A percentile compares a stretch with the other conserved stretches of the same genome.
Conservation (phyloP, 2,329 filamentous ascomycete genomes). For the Ophiostoma sp. region DNA sequence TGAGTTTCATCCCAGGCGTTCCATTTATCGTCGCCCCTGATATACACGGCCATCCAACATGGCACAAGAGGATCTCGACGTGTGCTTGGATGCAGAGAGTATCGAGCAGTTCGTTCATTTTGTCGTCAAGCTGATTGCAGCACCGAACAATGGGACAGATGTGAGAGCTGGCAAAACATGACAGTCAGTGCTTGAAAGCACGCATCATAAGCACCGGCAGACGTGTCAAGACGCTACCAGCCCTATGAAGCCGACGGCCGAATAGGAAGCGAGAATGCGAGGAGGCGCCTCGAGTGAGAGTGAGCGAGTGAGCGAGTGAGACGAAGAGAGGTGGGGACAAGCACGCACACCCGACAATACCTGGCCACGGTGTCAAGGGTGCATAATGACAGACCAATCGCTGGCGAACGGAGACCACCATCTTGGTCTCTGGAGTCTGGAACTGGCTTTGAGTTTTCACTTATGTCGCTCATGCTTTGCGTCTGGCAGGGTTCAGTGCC, state of each 20-base stretch:
- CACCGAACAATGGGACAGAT: no score
- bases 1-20: no score
- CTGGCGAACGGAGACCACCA: background rate
- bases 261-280: background rate
- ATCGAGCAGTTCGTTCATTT: no score
- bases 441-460: background rate
- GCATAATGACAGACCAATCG: background rate
- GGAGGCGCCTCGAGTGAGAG: background rate
- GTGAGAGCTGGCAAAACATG: no score
- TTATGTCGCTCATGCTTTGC: no score
- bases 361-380: background rate
- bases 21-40: no score
- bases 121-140: no score
- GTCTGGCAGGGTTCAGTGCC: no score
- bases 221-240: conserved; percentile 5
- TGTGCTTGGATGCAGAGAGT: no score
- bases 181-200: no score
- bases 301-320: background rate
- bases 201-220: background rate
- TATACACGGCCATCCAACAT: no score
- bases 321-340: background rate
- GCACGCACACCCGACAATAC: background rate
- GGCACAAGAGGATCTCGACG: no score
- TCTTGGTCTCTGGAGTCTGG: background rate
- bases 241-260: background rate